Percentiles rank a stretch among this genome's conserved stretches.
Conservation (phyloP, 73 alveolate genomes). For the Stentor roeselii region DNA sequence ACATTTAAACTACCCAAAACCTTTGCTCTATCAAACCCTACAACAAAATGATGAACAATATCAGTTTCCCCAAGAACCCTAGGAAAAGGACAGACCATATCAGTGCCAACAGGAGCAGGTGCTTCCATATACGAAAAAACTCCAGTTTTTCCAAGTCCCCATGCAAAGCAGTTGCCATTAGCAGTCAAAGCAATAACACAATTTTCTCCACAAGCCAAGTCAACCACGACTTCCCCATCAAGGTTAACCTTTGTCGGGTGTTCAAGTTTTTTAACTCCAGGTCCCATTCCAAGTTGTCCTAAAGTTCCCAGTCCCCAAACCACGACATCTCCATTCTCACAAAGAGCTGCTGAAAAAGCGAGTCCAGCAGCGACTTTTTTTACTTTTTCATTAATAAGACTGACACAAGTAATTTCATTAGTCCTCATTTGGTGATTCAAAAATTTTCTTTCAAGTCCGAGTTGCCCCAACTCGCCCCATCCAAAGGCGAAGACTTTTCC, state of each 20-base stretch:
- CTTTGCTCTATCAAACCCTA: neutral
- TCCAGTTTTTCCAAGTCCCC: slow-evolving; percentile 83
- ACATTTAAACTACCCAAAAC: too few relatives aligned
- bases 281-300: slow-evolving; percentile 80
- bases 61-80: slow-evolving; percentile 6
- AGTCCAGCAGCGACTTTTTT: slow-evolving; percentile 70
- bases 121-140: neutral
- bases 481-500: slow-evolving; percentile 55
- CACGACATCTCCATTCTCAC: slow-evolving; percentile 66
- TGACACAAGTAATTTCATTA: neutral
- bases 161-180: slow-evolving; percentile 64
- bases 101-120: slow-evolving; percentile 3
- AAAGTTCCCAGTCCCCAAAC: slow-evolving; percentile 83
- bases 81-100: neutral
- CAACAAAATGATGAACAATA: slow-evolving; percentile 8
- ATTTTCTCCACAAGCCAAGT: slow-evolving; percentile 75
- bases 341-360: slow-evolving; percentile 63
- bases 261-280: slow-evolving; percentile 33
- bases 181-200: slow-evolving; percentile 62
- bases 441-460: slow-evolving; percentile 32
- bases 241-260: slow-evolving; percentile 45
- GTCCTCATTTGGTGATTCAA: neutral
- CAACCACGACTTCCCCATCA: slow-evolving; percentile 40
- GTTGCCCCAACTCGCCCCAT: slow-evolving; percentile 56
- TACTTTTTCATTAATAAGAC: slow-evolving; percentile 6